Conservation (phyloP, 2,329 filamentous ascomycete genomes). For the Whalleya microplaca region DNA sequence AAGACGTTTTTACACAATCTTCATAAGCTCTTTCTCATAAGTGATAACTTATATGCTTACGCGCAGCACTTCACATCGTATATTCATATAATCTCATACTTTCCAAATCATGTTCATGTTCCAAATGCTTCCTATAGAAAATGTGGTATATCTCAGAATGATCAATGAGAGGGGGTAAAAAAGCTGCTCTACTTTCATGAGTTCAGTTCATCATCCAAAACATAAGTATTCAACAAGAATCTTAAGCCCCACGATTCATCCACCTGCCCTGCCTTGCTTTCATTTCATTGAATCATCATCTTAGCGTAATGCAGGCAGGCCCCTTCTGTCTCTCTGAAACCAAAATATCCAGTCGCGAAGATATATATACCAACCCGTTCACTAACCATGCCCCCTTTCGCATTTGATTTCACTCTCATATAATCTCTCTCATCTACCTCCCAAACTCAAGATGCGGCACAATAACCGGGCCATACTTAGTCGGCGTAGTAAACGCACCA, state of each 20-base stretch:
- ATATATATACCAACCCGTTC: background rate
- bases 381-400: background rate
- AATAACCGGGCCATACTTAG: constrained; percentile 97
- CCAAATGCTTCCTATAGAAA: background rate
- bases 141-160: background rate
- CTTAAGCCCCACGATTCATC: constrained; percentile 1
- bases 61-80: background rate
- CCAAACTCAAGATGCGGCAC: constrained; percentile 84
- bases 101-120: background rate
- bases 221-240: background rate
- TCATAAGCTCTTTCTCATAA: too few relatives aligned
- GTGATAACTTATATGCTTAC: too few relatives aligned
- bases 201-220: constrained; percentile 19
- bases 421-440: constrained; percentile 45
- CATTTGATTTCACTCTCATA: background rate
- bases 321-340: background rate
- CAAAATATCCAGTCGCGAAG: background rate
- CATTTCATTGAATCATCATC: background rate
- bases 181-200: constrained; percentile 5
- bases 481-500: constrained; percentile 76
- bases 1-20: too few relatives aligned
- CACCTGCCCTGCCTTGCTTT: background rate
- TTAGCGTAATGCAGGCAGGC: background rate
- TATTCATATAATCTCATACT: background rate
- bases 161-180: background rate